Percentiles rank a stretch among this genome's conserved stretches.
phyloP scores from a whole-genome alignment of 306 rosid genomes.

The Abrus pulchellus region DNA sequence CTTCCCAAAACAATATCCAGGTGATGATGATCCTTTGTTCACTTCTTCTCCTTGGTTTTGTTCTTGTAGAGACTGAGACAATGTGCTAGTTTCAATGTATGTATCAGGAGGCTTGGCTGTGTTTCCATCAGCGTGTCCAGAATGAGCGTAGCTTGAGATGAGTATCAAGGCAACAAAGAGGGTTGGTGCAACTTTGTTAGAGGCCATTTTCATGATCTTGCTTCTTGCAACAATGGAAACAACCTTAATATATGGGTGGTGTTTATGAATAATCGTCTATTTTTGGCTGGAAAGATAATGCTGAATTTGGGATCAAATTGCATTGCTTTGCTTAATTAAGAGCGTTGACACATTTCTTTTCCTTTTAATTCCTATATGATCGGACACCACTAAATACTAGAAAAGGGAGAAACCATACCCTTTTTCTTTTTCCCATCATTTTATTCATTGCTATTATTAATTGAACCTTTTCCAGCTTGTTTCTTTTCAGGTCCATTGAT shows the following conservation, averaged over 20 bases:
- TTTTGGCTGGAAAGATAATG: not conserved
- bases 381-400: too few relatives aligned
- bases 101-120: too few relatives aligned
- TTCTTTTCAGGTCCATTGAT: too few relatives aligned
- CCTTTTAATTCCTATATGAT: not conserved
- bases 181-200: conserved; percentile 1
- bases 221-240: not conserved
- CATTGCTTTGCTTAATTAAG: not conserved
- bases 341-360: not conserved
- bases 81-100: not conserved
- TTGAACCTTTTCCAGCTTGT: too few relatives aligned
- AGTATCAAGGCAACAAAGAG: not conserved
- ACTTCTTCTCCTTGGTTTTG: not conserved
- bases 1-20: not conserved
- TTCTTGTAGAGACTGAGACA: not conserved
- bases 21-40: not conserved
- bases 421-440: too few relatives aligned
- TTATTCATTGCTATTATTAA: too few relatives aligned
- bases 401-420: too few relatives aligned
- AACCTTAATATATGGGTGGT: not conserved
- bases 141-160: not conserved
- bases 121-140: not conserved
- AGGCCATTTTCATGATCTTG: conserved; percentile 28
- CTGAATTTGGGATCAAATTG: not conserved
- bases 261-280: not conserved